Evolutionary conservation across 176 grass and related monocot genomes (phyloP).

Genomic region (barley (Hordeum vulgare)): DNA sequence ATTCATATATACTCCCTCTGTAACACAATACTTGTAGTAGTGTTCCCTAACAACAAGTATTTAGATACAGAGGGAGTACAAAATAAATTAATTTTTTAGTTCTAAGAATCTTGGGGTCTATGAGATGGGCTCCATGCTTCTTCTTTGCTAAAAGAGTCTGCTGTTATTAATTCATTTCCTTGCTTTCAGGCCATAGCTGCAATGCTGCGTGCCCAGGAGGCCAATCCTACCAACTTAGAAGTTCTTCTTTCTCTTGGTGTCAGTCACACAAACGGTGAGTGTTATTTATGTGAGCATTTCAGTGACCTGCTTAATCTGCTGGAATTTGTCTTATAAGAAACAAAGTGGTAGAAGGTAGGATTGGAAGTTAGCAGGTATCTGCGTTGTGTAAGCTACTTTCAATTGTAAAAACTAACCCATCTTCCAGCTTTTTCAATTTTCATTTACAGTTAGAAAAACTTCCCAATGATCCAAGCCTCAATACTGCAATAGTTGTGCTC

Average conservation of each 20-base stretch:
- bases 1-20: too few species aligned
- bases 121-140: constrained; percentile 4
- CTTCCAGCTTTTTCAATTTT: background rate
- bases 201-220: constrained; percentile 94
- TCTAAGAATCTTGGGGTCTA: constrained; percentile 12
- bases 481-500: background rate
- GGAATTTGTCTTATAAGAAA: background rate
- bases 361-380: constrained; percentile 8
- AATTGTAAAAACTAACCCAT: background rate
- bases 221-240: constrained; percentile 90
- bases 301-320: background rate
- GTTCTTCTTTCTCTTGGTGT: constrained; percentile 99
- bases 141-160: background rate
- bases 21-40: too few species aligned
- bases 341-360: background rate
- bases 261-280: constrained; percentile 96
- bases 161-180: background rate
- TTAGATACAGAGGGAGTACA: too few species aligned
- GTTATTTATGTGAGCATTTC: constrained; percentile 13
- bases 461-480: constrained; percentile 4
- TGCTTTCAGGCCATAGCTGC: constrained; percentile 80
- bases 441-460: constrained; percentile 6
- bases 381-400: background rate
- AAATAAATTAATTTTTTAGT: background rate
- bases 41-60: too few species aligned